Evolutionary conservation across 768 basidiomycete genomes (phyloP).

Genomic region (Kwoniella sp.): DNA sequence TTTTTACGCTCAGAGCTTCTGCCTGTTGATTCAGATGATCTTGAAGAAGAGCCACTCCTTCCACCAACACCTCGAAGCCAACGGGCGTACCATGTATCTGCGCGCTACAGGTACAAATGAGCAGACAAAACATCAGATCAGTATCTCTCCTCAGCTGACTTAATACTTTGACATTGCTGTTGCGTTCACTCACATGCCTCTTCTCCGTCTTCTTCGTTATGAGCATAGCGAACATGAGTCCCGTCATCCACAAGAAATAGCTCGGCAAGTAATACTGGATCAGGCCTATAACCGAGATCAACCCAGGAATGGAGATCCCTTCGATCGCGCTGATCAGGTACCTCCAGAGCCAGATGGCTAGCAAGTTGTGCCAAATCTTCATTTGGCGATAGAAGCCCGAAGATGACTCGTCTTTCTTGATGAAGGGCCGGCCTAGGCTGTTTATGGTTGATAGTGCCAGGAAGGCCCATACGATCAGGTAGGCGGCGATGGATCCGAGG

Average conservation of each 20-base stretch:
- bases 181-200: slow-evolving; percentile 30
- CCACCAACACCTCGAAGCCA: slow-evolving; percentile 35
- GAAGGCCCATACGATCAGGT: slow-evolving; percentile 35
- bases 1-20: not conserved
- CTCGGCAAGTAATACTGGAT: slow-evolving; percentile 40
- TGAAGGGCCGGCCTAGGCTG: slow-evolving; percentile 20
- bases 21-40: not conserved
- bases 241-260: slow-evolving; percentile 47
- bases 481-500: slow-evolving; percentile 35
- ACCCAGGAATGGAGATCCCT: slow-evolving; percentile 36
- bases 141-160: no score
- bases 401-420: slow-evolving; percentile 19
- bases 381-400: slow-evolving; percentile 32
- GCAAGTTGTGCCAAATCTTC: slow-evolving; percentile 44
- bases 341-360: slow-evolving; percentile 51
- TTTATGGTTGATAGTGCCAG: slow-evolving; percentile 38
- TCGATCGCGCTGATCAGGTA: slow-evolving; percentile 43
- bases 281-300: slow-evolving; percentile 36
- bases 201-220: slow-evolving; percentile 40
- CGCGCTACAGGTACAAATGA: slow-evolving; percentile 23
- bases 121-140: not conserved
- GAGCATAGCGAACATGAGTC: slow-evolving; percentile 43
- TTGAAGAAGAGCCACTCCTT: not conserved
- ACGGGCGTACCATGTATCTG: slow-evolving; percentile 47
- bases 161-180: no score